These are phyloP conservation scores for Sclerotinia sclerotiorum DNA, from an alignment of 2,329 filamentous ascomycete genomes.

Conservation along the genomic window DNA sequence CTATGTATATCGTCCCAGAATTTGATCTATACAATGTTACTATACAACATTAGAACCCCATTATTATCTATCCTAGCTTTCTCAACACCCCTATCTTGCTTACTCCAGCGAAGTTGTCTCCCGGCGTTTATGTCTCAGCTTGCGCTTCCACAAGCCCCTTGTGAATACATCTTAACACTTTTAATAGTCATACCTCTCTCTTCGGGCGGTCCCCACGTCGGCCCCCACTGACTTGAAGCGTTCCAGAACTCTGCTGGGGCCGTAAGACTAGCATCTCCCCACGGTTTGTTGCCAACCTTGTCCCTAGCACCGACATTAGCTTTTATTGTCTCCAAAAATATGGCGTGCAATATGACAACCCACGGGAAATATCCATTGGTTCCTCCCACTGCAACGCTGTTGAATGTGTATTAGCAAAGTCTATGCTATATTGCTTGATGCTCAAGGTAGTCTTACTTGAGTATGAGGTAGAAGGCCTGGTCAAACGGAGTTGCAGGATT, in stretches of 20 bases:
- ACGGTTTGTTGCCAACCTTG: slow-evolving; percentile 47
- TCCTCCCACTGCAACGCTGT: slow-evolving; percentile 48
- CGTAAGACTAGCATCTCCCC: slow-evolving; percentile 46
- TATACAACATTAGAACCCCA: neutral
- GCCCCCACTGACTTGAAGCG: slow-evolving; percentile 45
- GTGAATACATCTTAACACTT: slow-evolving; percentile 30
- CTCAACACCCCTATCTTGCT: neutral
- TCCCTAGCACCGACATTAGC: slow-evolving; percentile 41
- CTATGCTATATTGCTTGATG: neutral
- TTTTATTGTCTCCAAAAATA: neutral
- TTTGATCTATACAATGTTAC: neutral
- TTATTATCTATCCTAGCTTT: neutral
- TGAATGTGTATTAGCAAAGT: neutral
- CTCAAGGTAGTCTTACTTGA: slow-evolving; percentile 40
- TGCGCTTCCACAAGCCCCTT: slow-evolving; percentile 22
- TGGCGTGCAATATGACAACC: slow-evolving; percentile 25
- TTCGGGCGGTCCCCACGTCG: slow-evolving; percentile 45
- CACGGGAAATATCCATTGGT: slow-evolving; percentile 51
- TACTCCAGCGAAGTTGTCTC: neutral
- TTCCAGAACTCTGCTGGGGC: slow-evolving; percentile 47
- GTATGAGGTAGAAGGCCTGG: slow-evolving; percentile 51
- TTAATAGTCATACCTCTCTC: slow-evolving; percentile 30
- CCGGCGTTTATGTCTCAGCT: slow-evolving; percentile 5
- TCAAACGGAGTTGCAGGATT: slow-evolving; percentile 51
- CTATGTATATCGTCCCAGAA: neutral